Conservation (phyloP, 441 rosid genomes). For the Croton setiger region DNA sequence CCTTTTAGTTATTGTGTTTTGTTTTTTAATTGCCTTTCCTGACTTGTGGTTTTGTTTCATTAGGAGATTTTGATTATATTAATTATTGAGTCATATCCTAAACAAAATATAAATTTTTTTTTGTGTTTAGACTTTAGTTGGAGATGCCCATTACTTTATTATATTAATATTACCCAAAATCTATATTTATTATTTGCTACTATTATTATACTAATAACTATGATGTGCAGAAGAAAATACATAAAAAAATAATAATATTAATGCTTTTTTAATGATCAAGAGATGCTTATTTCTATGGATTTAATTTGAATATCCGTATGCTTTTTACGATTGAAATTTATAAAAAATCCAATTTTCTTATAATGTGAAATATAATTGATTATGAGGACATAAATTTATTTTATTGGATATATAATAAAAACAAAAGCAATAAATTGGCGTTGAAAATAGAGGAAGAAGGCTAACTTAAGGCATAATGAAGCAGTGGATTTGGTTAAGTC, state of each 20-base stretch:
- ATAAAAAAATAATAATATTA: not conserved
- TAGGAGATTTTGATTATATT: slow-evolving; percentile 2
- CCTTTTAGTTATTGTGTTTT: not conserved
- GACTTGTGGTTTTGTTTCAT: not conserved
- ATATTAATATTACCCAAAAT: not conserved
- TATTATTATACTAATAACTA: not conserved
- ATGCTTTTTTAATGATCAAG: no score
- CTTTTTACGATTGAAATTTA: no score
- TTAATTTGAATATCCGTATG: no score
- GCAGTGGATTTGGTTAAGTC: slow-evolving; percentile 5
- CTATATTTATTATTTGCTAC: no score
- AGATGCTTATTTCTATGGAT: no score
- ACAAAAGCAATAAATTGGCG: not conserved
- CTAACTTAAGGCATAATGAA: not conserved
- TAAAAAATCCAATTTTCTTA: no score
- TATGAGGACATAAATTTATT: no score
- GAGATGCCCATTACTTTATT: slow-evolving; percentile 1
- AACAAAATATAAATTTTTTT: not conserved
- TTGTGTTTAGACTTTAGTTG: not conserved
- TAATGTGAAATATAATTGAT: no score
- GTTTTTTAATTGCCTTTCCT: not conserved
- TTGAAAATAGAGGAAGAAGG: not conserved
- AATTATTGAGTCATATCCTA: not conserved
- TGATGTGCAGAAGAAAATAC: not conserved
- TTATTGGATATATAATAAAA: not conserved